phyloP scores from a whole-genome alignment of 2,329 filamentous ascomycete genomes.

The Pestalotiopsis sp. region DNA sequence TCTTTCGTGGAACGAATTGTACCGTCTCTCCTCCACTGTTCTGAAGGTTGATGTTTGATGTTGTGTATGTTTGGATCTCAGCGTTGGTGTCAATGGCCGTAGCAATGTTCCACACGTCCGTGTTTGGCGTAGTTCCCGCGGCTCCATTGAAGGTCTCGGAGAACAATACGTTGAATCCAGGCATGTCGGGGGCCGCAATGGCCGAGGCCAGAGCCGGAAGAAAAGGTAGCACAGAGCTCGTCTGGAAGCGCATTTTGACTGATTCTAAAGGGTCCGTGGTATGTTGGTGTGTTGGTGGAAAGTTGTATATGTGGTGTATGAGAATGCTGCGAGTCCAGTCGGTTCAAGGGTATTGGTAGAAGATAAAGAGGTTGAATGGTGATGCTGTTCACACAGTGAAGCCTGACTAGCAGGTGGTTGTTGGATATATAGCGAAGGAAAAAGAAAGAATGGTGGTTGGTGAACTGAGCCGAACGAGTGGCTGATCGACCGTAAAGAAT shows the following conservation, averaged over 20 bases:
- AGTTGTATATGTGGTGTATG: neutral
- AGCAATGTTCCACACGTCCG: slow-evolving; percentile 48
- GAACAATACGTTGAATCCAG: slow-evolving; percentile 47
- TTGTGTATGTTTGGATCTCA: slow-evolving; percentile 51
- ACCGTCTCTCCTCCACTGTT: slow-evolving; percentile 53
- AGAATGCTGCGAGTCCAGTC: slow-evolving; percentile 10
- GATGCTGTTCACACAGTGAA: neutral
- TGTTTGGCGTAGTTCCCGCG: slow-evolving; percentile 39
- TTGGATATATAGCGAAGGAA: slow-evolving; percentile 5
- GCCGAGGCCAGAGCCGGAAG: slow-evolving; percentile 29
- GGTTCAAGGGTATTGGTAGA: neutral
- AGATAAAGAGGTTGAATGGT: neutral
- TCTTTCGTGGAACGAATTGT: slow-evolving; percentile 50
- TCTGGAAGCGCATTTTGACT: slow-evolving; percentile 28
- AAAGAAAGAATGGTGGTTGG: neutral
- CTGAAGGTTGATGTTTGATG: slow-evolving; percentile 48
- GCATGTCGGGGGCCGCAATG: slow-evolving; percentile 28
- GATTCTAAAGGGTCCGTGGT: neutral
- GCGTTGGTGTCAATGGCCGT: slow-evolving; percentile 48
- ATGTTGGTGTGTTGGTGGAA: slow-evolving; percentile 15
- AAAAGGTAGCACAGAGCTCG: slow-evolving; percentile 25
- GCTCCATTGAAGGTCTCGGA: slow-evolving; percentile 46
- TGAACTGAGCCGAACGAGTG: slow-evolving; percentile 5
- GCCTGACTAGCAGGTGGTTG: slow-evolving; percentile 12
- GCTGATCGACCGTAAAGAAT: slow-evolving; percentile 12